Evolutionary conservation across 83 land plant species (phyloP), one percentile per base, ranked within the genome.

Genomic region (Diphasiastrum complanatum): DNA sequence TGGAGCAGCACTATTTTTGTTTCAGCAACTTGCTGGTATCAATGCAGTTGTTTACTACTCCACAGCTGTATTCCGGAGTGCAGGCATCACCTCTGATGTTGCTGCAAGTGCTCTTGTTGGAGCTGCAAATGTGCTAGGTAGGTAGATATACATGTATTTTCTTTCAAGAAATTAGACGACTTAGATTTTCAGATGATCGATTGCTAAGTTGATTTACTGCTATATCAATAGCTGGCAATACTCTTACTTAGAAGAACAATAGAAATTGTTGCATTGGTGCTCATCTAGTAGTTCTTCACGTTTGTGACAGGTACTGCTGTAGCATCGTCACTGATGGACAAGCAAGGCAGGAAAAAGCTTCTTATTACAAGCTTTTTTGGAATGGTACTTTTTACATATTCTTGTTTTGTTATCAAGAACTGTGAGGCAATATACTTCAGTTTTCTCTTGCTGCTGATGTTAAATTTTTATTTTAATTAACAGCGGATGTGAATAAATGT

Each of bases 21-120:
- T 75, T 11, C 78, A 75, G 46, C 78, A 75, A 55, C 58, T 75
- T 20, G 43, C 74, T 28, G 78, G 78, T 19, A 75, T 69, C 51
- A 69, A 57, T 54, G 78, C 74, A 1, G 55, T 75, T 6, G 54
- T 75, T 25, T 69, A 63, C 35, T 75, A 68, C 31, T 75, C 78
- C 45, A 68, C 78, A 1, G 33, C 63, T 18, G 66, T 69, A 11
- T 63, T 75, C 24, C 61, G 48, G 36, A 53, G 45, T 38, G 78
- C 78, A 14, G 78, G 78, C 12, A 52, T 75, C 10, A 47, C 55
- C 6, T 69, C 74, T 0, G 63, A 69, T 30, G 18, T 75, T 3
- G 74, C 67, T 6, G 78, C 78, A 26, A 75, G 69, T 40, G 73
- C 64, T 33, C 56, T 62, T 36, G 67, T 75, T 51, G 78, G 78